These are phyloP conservation scores for Gloeostereum incarnatum DNA, from an alignment of 768 basidiomycete species.

Conservation along the genomic window DNA sequence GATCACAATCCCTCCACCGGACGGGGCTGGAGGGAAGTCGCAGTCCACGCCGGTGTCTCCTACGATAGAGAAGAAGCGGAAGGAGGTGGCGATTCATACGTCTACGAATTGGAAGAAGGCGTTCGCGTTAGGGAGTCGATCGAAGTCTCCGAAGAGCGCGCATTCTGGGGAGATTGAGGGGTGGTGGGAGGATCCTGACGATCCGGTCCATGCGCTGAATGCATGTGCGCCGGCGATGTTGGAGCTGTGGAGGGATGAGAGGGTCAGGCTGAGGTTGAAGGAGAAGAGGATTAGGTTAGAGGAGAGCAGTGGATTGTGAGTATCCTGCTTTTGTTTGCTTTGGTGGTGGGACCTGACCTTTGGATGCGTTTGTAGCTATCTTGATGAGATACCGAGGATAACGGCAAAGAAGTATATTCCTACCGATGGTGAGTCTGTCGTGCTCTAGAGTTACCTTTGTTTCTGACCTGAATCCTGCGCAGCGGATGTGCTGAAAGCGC, in stretches of 20 bases:
- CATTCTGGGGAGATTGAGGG: constrained; percentile 66
- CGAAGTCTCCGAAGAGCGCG: constrained; percentile 61
- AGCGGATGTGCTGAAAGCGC: constrained; percentile 76
- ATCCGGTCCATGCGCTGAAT: constrained; percentile 67
- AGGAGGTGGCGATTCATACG: constrained; percentile 53
- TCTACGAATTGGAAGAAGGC: constrained; percentile 64
- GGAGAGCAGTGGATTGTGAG: constrained; percentile 83
- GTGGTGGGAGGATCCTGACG: constrained; percentile 83
- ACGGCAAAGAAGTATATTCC: constrained; percentile 78
- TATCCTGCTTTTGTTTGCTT: constrained; percentile 10
- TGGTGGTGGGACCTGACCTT: constrained; percentile 7
- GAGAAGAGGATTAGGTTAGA: constrained; percentile 65
- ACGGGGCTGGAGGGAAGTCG: too few species aligned
- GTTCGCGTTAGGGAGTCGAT: constrained; percentile 47
- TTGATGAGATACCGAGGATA: constrained; percentile 74
- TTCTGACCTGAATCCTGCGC: constrained; percentile 8
- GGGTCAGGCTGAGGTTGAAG: constrained; percentile 50
- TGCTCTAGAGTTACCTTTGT: constrained; percentile 10
- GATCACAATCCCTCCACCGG: constrained; percentile 36
- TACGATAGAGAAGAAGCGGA: constrained; percentile 15
- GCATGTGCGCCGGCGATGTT: constrained; percentile 56
- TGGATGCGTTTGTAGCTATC: constrained; percentile 42
- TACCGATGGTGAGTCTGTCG: constrained; percentile 46
- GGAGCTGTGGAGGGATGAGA: constrained; percentile 70
- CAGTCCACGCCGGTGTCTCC: constrained; percentile 21